Evolutionary conservation across 768 basidiomycete species (phyloP).

Genomic region (Mycena maculata): DNA sequence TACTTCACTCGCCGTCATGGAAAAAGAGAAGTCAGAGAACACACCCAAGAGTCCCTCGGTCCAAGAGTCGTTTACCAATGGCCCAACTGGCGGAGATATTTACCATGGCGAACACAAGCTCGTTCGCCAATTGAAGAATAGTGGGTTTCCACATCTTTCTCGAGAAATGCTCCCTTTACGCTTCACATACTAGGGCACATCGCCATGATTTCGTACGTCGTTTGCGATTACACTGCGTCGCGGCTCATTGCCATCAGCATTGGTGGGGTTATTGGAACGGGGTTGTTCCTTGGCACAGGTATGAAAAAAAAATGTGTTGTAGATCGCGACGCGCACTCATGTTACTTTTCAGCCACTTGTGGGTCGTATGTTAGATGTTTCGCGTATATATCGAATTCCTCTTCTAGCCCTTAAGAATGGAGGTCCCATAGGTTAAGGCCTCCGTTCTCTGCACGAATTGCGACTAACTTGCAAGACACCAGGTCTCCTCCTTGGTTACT

Average conservation of each 20-base stretch:
- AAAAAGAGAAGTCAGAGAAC: constrained; percentile 24
- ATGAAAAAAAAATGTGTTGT: no score
- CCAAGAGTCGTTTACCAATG: constrained; percentile 26
- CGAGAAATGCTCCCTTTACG: background rate
- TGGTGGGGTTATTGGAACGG: constrained; percentile 66
- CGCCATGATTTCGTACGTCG: constrained; percentile 27
- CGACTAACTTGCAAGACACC: background rate
- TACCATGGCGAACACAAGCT: constrained; percentile 34
- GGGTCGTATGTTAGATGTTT: background rate
- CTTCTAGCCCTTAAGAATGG: constrained; percentile 56
- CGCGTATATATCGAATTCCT: constrained; percentile 2
- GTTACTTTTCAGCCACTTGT: no score
- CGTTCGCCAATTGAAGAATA: constrained; percentile 32
- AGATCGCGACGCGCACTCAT: no score
- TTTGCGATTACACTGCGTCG: background rate
- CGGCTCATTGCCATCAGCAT: constrained; percentile 53
- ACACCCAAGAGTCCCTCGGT: constrained; percentile 30
- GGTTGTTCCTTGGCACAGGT: constrained; percentile 79
- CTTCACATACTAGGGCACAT: constrained; percentile 24
- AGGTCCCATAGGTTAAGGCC: constrained; percentile 70
- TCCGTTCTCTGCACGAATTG: background rate
- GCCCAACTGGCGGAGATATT: constrained; percentile 15
- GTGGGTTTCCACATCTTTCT: constrained; percentile 8
- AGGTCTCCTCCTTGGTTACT: constrained; percentile 80
- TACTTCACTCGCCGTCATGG: constrained; percentile 24